These are phyloP conservation scores for Aspergillus alliaceus DNA, from an alignment of 2,329 filamentous ascomycete genomes.

Conservation along the genomic window DNA sequence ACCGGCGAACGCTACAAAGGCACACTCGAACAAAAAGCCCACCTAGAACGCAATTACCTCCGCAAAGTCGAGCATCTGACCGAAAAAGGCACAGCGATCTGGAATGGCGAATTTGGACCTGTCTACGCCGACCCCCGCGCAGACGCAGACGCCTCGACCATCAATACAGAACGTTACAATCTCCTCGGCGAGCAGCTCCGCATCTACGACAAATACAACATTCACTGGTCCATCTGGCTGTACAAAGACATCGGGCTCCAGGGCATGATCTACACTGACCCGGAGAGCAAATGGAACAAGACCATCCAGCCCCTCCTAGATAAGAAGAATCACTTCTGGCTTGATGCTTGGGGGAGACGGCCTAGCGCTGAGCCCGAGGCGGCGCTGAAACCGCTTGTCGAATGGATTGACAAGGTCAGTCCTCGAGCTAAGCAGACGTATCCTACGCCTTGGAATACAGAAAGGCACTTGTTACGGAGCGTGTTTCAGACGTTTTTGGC, in stretches of 20 bases:
- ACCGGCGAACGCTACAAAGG: constrained; percentile 42
- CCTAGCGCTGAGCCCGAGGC: constrained; percentile 46
- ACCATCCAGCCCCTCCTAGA: constrained; percentile 54
- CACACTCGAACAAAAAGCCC: constrained; percentile 41
- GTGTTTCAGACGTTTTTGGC: constrained; percentile 52
- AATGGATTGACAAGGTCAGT: constrained; percentile 46
- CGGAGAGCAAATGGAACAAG: constrained; percentile 51
- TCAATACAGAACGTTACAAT: constrained; percentile 48
- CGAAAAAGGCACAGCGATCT: constrained; percentile 44
- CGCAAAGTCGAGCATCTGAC: constrained; percentile 52
- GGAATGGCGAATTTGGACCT: constrained; percentile 56
- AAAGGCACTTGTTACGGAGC: constrained; percentile 48
- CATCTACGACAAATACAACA: constrained; percentile 54
- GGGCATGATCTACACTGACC: constrained; percentile 54
- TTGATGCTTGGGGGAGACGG: constrained; percentile 57
- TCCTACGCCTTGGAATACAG: constrained; percentile 52
- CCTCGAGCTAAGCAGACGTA: constrained; percentile 46
- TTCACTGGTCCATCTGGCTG: constrained; percentile 61
- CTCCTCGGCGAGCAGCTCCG: constrained; percentile 50
- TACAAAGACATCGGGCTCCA: constrained; percentile 60
- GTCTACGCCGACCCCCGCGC: constrained; percentile 37
- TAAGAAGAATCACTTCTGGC: constrained; percentile 55
- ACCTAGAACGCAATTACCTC: constrained; percentile 44
- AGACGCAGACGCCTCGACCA: constrained; percentile 35
- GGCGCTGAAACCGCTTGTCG: constrained; percentile 44